phyloP scores from a whole-genome alignment of 768 basidiomycete genomes.

The Naematelia aurantialba region DNA sequence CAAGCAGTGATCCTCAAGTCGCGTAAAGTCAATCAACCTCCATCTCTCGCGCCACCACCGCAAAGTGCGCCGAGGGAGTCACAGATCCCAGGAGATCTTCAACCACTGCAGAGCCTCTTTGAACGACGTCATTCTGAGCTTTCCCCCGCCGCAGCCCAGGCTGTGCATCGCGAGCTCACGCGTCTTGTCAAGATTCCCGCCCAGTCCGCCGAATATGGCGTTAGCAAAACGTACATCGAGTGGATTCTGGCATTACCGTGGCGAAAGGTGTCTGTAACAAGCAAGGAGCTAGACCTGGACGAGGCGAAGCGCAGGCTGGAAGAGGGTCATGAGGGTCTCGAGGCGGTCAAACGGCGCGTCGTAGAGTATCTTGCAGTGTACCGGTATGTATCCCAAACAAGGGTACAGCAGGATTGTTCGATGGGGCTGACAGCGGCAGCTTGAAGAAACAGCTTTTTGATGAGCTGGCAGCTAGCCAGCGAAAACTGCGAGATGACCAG shows the following conservation, averaged over 20 bases:
- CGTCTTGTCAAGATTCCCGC: slow-evolving; percentile 81
- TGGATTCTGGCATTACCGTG: slow-evolving; percentile 85
- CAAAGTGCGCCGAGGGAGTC: neutral
- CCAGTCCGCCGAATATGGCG: slow-evolving; percentile 85
- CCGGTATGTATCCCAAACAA: slow-evolving; percentile 53
- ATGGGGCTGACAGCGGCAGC: slow-evolving; percentile 14
- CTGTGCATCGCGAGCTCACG: slow-evolving; percentile 76
- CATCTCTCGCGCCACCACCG: slow-evolving; percentile 3
- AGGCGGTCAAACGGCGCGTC: slow-evolving; percentile 84
- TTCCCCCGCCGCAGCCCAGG: slow-evolving; percentile 40
- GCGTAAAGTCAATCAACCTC: neutral
- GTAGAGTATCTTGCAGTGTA: slow-evolving; percentile 91
- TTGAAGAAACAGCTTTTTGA: slow-evolving; percentile 48
- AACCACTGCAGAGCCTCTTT: slow-evolving; percentile 32
- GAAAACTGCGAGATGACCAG: slow-evolving; percentile 1
- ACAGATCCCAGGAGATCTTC: slow-evolving; percentile 49
- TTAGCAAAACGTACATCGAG: slow-evolving; percentile 68
- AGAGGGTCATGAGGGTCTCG: slow-evolving; percentile 84
- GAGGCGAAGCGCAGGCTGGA: slow-evolving; percentile 77
- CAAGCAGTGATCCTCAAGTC: slow-evolving; percentile 2
- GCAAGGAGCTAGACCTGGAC: slow-evolving; percentile 41
- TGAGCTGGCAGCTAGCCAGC: slow-evolving; percentile 14
- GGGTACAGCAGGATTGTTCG: slow-evolving; percentile 51
- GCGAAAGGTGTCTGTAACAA: slow-evolving; percentile 48
- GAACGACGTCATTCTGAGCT: slow-evolving; percentile 19